A percentile compares a stretch with the other conserved stretches of the same genome.
Conservation (phyloP, 129 eudicot genomes). For the Oenanthe sinensis region DNA sequence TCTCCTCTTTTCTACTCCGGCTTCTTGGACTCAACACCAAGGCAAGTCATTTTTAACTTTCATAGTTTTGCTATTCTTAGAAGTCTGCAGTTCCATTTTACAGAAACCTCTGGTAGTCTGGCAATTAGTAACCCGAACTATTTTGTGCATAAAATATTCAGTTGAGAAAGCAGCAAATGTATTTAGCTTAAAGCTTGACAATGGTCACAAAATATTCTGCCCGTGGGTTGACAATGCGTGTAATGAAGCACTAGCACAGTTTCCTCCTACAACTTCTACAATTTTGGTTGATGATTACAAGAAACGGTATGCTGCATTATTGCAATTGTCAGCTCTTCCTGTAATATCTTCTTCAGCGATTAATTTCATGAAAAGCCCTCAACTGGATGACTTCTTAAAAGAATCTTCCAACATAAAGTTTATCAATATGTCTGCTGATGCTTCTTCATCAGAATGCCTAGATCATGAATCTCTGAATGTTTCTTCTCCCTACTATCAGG, state of each 20-base stretch:
- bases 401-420: conserved; percentile 29
- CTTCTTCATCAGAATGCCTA: conserved; percentile 19
- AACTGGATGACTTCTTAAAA: conserved; percentile 57
- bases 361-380: conserved; percentile 49
- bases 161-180: conserved; percentile 93
- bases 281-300: conserved; percentile 66
- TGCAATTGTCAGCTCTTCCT: conserved; percentile 79
- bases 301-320: conserved; percentile 42
- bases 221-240: conserved; percentile 93
- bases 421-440: conserved; percentile 20
- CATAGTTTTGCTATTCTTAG: neutral
- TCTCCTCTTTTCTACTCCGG: conserved; percentile 80
- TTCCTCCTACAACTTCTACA: conserved; percentile 51
- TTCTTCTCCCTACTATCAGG: conserved; percentile 65
- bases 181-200: conserved; percentile 87
- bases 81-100: neutral
- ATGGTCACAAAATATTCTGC: conserved; percentile 76
- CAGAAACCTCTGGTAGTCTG: neutral
- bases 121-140: neutral
- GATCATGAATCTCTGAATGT: conserved; percentile 31
- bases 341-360: conserved; percentile 43
- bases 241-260: conserved; percentile 64
- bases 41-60: conserved; percentile 35
- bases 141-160: conserved; percentile 21
- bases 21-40: conserved; percentile 79